Base-by-base conservation (phyloP, 192 early-diverging fungal species). In the Coemansia aciculifera region DNA sequence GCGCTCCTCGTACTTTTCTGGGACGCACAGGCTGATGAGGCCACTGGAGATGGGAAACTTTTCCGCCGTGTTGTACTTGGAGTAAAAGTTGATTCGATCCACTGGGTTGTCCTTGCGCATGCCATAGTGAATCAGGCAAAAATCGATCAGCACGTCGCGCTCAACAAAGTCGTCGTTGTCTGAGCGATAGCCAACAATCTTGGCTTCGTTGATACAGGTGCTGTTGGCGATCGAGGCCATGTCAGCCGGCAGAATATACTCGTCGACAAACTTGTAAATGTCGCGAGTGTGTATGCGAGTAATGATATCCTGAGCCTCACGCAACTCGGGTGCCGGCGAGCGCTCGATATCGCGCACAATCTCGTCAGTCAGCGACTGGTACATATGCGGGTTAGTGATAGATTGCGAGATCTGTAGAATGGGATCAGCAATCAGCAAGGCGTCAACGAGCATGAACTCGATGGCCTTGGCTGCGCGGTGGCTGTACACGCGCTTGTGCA, bases 361-460 rank as follows among this genome's bases (percentile, higher is more conserved):
- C 34, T 87, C 87, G 66, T 99, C 97, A 2, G 92, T 93, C 43
- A 99, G 78, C 67, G 87, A 63, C 29, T 90, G 68, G 76, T 94
- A 99, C 15, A 82, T 78, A 44, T 83, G 75, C 15, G 86, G 86
- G 77, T 87, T 78, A 36, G 87, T 70, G 37, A 99, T 84, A 1
- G 89, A 77, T 6, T 86, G 60, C 7, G 86, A 80, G 17, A 94
- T 85, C 11, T 85, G 69, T 63, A 98, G 71, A 24, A 86, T 63
- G 0, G 82, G 79, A 76, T 98, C 89, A 13, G 97, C 97, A 7
- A 84, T 81, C n/a, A 94, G 74, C 31, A 99, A 69, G 3, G 90
- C 91, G 65, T 99, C 96, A 13, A 87, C 87, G 10, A 98, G 66
- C 97, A 99, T 99, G 62, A 89, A 85, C 67, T 98, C 95, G 62